Conservation (phyloP, 805 yeast genomes). For the Candida ficus region DNA sequence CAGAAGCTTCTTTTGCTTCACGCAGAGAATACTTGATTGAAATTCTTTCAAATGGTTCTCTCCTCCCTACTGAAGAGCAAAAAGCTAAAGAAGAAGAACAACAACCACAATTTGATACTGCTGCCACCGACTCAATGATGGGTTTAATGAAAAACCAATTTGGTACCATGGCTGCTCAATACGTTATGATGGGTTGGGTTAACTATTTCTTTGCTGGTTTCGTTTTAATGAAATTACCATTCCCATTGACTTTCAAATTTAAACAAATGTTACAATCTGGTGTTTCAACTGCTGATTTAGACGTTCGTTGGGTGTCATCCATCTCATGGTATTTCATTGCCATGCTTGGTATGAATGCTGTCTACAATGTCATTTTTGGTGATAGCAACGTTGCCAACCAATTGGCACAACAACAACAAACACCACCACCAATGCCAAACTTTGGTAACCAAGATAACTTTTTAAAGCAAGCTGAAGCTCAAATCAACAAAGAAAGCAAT, state of each 20-base stretch:
- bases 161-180: constrained; percentile 85
- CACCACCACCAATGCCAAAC: constrained; percentile 5
- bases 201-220: constrained; percentile 90
- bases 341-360: constrained; percentile 75
- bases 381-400: constrained; percentile 41
- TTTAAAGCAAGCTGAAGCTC: constrained; percentile 4
- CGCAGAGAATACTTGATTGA: constrained; percentile 47
- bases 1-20: constrained; percentile 44
- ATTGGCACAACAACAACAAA: constrained; percentile 36
- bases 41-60: constrained; percentile 48
- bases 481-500: constrained; percentile 4
- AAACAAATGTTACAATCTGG: constrained; percentile 91
- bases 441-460: constrained; percentile 2
- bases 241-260: constrained; percentile 84
- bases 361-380: constrained; percentile 65
- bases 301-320: constrained; percentile 88
- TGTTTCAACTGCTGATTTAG: constrained; percentile 75
- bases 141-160: constrained; percentile 76
- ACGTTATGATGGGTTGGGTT: constrained; percentile 94
- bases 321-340: constrained; percentile 95
- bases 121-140: constrained; percentile 65
- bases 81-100: constrained; percentile 33
- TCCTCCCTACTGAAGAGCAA: constrained; percentile 39
- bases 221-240: constrained; percentile 82
- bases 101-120: constrained; percentile 69